Evolutionary conservation across 2,329 filamentous ascomycete genomes (phyloP).

Genomic region (Xylariaceae sp.): DNA sequence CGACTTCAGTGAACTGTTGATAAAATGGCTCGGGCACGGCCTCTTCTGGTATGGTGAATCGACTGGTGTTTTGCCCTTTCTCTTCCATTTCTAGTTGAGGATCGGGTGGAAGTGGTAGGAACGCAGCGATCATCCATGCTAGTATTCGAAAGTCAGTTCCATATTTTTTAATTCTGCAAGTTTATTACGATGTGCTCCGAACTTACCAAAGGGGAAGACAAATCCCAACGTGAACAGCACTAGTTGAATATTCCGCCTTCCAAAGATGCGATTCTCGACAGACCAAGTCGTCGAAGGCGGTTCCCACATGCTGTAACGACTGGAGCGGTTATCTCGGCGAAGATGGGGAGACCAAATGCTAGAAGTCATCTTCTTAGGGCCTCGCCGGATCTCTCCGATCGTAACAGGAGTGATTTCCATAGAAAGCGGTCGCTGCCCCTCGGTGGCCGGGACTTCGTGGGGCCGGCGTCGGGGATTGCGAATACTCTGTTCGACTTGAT

Average conservation of each 20-base stretch:
- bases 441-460: slow-evolving; percentile 20
- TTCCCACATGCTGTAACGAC: slow-evolving; percentile 63
- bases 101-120: slow-evolving; percentile 65
- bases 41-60: slow-evolving; percentile 37
- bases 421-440: slow-evolving; percentile 34
- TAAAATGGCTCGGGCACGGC: slow-evolving; percentile 22
- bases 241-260: slow-evolving; percentile 69
- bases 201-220: slow-evolving; percentile 67
- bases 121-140: slow-evolving; percentile 78
- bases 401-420: slow-evolving; percentile 39
- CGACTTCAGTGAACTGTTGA: slow-evolving; percentile 33
- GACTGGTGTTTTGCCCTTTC: slow-evolving; percentile 37
- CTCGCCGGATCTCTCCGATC: slow-evolving; percentile 28
- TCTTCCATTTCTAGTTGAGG: slow-evolving; percentile 52
- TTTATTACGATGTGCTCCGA: neutral
- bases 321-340: slow-evolving; percentile 56
- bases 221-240: slow-evolving; percentile 74
- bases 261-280: slow-evolving; percentile 55
- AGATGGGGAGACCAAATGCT: slow-evolving; percentile 73
- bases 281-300: slow-evolving; percentile 67
- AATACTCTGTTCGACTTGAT: slow-evolving; percentile 40
- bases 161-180: neutral
- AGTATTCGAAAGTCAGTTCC: slow-evolving; percentile 12
- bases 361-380: slow-evolving; percentile 48
- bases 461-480: slow-evolving; percentile 31